phyloP scores from a whole-genome alignment of 768 basidiomycete species.

The Boletus sp. region DNA sequence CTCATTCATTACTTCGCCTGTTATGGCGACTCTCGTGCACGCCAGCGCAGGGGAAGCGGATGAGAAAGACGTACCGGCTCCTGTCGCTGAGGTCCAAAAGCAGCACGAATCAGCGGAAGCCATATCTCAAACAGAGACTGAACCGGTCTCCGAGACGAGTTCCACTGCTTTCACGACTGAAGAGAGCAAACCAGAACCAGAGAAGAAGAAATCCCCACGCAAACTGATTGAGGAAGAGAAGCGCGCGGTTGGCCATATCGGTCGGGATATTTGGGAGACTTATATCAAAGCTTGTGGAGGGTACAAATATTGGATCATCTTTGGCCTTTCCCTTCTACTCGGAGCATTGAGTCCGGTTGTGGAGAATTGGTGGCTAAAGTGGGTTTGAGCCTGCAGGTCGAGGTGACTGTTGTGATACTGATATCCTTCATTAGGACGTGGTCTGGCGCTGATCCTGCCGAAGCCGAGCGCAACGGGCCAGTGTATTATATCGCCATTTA shows the following conservation, averaged over 20 bases:
- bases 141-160: slow-evolving; percentile 38
- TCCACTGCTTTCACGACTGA: slow-evolving; percentile 41
- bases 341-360: slow-evolving; percentile 63
- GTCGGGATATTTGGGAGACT: slow-evolving; percentile 60
- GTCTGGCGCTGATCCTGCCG: slow-evolving; percentile 48
- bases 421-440: slow-evolving; percentile 42
- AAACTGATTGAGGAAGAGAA: slow-evolving; percentile 85
- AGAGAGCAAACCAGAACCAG: slow-evolving; percentile 34
- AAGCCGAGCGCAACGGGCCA: slow-evolving; percentile 40
- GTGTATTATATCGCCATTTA: slow-evolving; percentile 56
- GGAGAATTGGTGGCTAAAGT: slow-evolving; percentile 73
- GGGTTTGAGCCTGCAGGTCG: neutral
- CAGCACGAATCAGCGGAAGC: slow-evolving; percentile 12
- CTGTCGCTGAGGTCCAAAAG: slow-evolving; percentile 2
- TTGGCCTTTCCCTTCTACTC: slow-evolving; percentile 48
- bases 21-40: slow-evolving; percentile 65
- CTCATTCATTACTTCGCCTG: slow-evolving; percentile 62
- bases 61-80: slow-evolving; percentile 39
- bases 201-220: slow-evolving; percentile 61
- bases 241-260: slow-evolving; percentile 70
- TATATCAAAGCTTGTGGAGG: slow-evolving; percentile 53
- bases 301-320: slow-evolving; percentile 54
- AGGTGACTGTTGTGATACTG: slow-evolving; percentile 15
- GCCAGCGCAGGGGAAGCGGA: slow-evolving; percentile 40
- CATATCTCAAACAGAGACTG: slow-evolving; percentile 21